Percentiles rank a stretch among this genome's conserved stretches.
These are phyloP conservation scores for Colletotrichum paranaense DNA, from an alignment of 2,329 filamentous ascomycete species.

Conservation along the genomic window DNA sequence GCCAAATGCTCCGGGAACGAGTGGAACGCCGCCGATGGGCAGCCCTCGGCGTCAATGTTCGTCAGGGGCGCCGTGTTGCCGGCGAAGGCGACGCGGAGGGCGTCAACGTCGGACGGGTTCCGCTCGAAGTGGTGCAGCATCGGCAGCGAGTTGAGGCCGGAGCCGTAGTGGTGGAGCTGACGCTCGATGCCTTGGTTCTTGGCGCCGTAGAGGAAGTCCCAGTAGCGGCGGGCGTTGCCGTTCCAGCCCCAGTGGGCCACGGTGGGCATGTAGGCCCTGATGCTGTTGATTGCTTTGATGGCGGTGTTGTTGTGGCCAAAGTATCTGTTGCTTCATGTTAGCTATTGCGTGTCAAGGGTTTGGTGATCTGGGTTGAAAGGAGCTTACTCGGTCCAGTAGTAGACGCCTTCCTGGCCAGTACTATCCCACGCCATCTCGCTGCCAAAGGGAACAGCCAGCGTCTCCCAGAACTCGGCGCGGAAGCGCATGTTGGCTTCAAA, in stretches of 20 bases:
- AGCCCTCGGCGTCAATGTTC: constrained; percentile 67
- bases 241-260: constrained; percentile 73
- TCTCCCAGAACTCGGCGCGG: constrained; percentile 62
- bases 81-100: constrained; percentile 65
- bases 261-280: constrained; percentile 67
- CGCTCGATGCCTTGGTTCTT: constrained; percentile 56
- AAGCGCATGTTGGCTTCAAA: constrained; percentile 57
- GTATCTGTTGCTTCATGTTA: constrained; percentile 44
- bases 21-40: constrained; percentile 66
- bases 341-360: neutral
- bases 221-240: constrained; percentile 69
- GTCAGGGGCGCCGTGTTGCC: constrained; percentile 64
- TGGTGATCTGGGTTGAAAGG: neutral
- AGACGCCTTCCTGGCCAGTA: constrained; percentile 71
- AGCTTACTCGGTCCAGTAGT: constrained; percentile 64
- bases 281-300: constrained; percentile 62
- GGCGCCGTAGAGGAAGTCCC: constrained; percentile 59
- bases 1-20: constrained; percentile 64
- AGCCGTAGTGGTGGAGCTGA: constrained; percentile 72
- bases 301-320: constrained; percentile 60
- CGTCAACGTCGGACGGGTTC: constrained; percentile 57
- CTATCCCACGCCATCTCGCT: constrained; percentile 74
- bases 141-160: constrained; percentile 66
- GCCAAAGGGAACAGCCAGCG: constrained; percentile 63
- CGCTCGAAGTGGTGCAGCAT: constrained; percentile 63